Conservation (phyloP, 768 basidiomycete species). For the Lactarius vividus region DNA sequence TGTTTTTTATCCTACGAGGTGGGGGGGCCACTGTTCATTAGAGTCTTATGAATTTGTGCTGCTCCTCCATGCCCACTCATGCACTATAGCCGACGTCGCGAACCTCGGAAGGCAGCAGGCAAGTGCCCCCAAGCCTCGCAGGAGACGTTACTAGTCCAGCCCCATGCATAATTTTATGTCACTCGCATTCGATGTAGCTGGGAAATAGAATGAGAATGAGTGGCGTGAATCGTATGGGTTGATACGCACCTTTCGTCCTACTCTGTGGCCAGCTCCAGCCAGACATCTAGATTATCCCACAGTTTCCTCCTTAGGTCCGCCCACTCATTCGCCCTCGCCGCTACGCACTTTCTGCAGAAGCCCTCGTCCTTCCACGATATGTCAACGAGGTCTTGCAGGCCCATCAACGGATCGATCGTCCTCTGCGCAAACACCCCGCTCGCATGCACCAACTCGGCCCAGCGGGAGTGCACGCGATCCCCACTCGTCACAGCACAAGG, state of each 20-base stretch:
- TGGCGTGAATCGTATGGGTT: background rate
- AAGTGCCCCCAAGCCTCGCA: background rate
- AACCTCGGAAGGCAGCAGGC: background rate
- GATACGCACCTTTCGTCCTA: background rate
- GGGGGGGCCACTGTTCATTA: background rate
- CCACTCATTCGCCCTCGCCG: conserved; percentile 34
- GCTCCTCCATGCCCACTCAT: background rate
- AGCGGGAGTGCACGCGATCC: conserved; percentile 21
- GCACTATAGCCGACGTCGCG: background rate
- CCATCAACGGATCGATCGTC: conserved; percentile 38
- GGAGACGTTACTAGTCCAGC: background rate
- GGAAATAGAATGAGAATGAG: background rate
- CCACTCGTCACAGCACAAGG: conserved; percentile 23
- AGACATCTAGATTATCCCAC: conserved; percentile 22
- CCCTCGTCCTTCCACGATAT: conserved; percentile 34
- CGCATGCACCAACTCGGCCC: conserved; percentile 26
- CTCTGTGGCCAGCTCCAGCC: conserved; percentile 17
- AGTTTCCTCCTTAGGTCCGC: conserved; percentile 23
- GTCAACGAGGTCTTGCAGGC: conserved; percentile 35
- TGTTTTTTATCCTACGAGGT: background rate
- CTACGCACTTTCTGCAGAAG: conserved; percentile 39
- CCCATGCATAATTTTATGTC: background rate
- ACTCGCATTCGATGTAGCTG: background rate
- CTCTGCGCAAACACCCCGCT: conserved; percentile 33
- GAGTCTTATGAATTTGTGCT: background rate